A percentile compares a stretch with the other conserved stretches of the same genome.
phyloP scores from a whole-genome alignment of 768 basidiomycete genomes.

The Termitomyces heimii region DNA sequence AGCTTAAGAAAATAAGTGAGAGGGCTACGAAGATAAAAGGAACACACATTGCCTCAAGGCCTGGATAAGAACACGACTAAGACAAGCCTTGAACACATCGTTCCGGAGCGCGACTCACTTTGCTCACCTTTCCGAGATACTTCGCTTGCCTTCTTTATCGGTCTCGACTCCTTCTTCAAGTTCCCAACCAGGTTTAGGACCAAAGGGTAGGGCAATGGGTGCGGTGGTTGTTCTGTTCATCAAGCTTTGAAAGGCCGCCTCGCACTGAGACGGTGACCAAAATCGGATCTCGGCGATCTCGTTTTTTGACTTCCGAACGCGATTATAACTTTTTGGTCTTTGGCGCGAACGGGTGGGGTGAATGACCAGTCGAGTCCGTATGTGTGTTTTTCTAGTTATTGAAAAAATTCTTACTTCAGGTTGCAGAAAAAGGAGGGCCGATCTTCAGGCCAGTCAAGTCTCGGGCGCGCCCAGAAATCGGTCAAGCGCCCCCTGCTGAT shows the following conservation, averaged over 20 bases:
- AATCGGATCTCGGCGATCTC: slow-evolving; percentile 8
- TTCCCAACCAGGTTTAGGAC: slow-evolving; percentile 58
- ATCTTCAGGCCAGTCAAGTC: slow-evolving; percentile 68
- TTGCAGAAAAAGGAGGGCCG: slow-evolving; percentile 63
- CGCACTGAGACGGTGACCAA: background rate
- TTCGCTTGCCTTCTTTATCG: slow-evolving; percentile 35
- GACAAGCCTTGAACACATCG: background rate
- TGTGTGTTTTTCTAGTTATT: slow-evolving; percentile 26
- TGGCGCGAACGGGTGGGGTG: background rate
- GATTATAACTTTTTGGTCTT: background rate
- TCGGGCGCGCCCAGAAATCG: slow-evolving; percentile 36
- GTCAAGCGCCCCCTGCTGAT: slow-evolving; percentile 20
- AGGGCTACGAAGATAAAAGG: slow-evolving; percentile 5
- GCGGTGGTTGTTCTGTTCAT: slow-evolving; percentile 13
- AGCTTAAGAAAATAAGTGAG: slow-evolving; percentile 33
- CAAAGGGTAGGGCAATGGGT: slow-evolving; percentile 44
- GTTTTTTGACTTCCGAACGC: background rate
- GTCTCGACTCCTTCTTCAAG: slow-evolving; percentile 34
- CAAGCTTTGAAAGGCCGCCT: slow-evolving; percentile 4
- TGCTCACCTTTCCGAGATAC: slow-evolving; percentile 51
- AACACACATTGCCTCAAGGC: slow-evolving; percentile 66
- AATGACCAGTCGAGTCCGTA: slow-evolving; percentile 60
- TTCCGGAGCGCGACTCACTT: background rate
- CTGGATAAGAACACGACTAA: slow-evolving; percentile 55
- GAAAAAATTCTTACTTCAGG: slow-evolving; percentile 6